Base-by-base conservation (phyloP, 371 early-diverging fungal genomes). In the Saksenaea vasiformis region DNA sequence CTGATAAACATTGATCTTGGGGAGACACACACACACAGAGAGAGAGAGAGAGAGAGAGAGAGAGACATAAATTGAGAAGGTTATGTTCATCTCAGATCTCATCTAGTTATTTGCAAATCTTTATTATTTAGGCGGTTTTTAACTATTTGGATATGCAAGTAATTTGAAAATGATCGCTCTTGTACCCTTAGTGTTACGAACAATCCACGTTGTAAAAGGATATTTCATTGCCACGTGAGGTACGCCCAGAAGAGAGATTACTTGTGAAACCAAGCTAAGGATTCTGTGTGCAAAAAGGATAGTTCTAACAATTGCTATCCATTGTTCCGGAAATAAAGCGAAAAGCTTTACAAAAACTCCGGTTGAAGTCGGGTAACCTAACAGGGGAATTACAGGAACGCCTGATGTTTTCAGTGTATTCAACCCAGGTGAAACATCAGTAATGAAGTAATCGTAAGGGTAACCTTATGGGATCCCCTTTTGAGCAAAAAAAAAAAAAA, bases 261-360 rank as follows among this genome's bases (percentile, higher is more conserved):
- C 4, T 47, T 47, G 51, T 47, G 51, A 22, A 47, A 47, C 51
- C 51, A 10, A 47, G 22, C 22, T 47, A 47, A 22, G 24, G 24
- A 22, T 47, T 47, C 51, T 10, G 51, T 10, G 51, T 47, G 24
- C 51, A 47, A 47, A 47, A 10, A 22, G 22, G 10, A 17, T 22
- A 22, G 19, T 19, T 19, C 22, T 22, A n/a, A n/a, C 27, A 17
- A 19, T 31, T 22, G 22, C 22, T 47, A 22, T 22, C 51, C 27
- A 47, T 47, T 47, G 51, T 47, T 47, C 51, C 51, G 51, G 51
- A 47, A 47, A 47, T 47, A 47, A 47, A 47, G 51, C 51, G 22
- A 47, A 22, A n/a, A 47, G 22, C 22, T 47, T n/a, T 44, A 44
- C 11, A n/a, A 43, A 47, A 47, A 47, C 51, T 47, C 51, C 51